Percentiles rank a stretch among this genome's conserved stretches.
Conservation (phyloP, 805 yeast species). For the Wickerhamomyces tratensis region DNA sequence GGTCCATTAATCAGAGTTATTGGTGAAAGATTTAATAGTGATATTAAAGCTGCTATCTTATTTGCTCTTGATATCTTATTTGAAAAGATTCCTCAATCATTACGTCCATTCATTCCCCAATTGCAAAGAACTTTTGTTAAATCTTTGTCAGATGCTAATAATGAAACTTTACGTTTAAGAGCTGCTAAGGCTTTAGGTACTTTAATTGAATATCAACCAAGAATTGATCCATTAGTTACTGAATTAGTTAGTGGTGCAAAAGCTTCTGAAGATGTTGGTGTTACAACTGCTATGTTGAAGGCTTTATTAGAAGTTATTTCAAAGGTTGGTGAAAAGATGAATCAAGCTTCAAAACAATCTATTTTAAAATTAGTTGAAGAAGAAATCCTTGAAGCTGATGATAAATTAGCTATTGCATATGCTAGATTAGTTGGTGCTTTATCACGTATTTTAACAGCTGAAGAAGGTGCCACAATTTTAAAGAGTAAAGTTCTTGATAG, state of each 20-base stretch:
- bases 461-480: constrained; percentile 55
- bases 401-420: constrained; percentile 60
- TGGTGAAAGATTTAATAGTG: constrained; percentile 89
- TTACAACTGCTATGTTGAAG: constrained; percentile 75
- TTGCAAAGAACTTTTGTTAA: constrained; percentile 94
- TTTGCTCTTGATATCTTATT: constrained; percentile 74
- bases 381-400: constrained; percentile 46
- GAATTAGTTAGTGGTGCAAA: constrained; percentile 76
- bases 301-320: constrained; percentile 77
- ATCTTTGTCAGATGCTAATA: constrained; percentile 70
- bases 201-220: constrained; percentile 79
- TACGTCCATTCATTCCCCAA: constrained; percentile 95
- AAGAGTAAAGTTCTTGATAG: constrained; percentile 46
- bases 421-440: constrained; percentile 75
- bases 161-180: constrained; percentile 63
- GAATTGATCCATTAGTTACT: constrained; percentile 85
- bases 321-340: constrained; percentile 71
- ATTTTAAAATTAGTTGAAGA: constrained; percentile 69
- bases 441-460: constrained; percentile 52
- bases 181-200: constrained; percentile 90
- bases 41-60: constrained; percentile 90
- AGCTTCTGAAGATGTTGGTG: constrained; percentile 54
- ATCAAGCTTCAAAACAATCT: constrained; percentile 58
- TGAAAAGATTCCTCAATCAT: constrained; percentile 75
- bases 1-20: constrained; percentile 98